phyloP scores from a whole-genome alignment of 169 alveolate genomes.

The Plasmodium gallinaceum region DNA sequence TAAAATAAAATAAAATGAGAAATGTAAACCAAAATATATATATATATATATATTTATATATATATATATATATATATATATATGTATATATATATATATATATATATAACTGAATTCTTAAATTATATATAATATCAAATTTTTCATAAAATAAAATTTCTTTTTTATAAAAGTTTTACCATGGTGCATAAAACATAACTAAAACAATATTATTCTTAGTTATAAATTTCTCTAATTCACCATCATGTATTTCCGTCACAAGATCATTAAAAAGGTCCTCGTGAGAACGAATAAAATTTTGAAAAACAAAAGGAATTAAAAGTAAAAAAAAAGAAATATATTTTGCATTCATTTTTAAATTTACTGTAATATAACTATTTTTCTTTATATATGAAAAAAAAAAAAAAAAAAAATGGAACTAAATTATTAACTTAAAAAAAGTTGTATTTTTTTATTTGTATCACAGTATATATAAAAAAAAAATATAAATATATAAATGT shows the following conservation, averaged over 20 bases:
- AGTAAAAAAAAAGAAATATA: conserved; percentile 25
- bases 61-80: conserved; percentile 67
- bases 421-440: no score
- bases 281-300: conserved; percentile 30
- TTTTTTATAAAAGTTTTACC: conserved; percentile 12
- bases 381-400: no score
- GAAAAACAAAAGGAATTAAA: conserved; percentile 33
- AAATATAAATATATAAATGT: no score
- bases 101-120: neutral
- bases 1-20: neutral
- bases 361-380: no score
- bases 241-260: conserved; percentile 51
- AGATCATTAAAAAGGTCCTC: conserved; percentile 54
- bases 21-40: neutral
- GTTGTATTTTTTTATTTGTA: no score
- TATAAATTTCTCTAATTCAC: conserved; percentile 38
- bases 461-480: no score
- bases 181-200: conserved; percentile 73
- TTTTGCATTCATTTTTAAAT: conserved; percentile 29
- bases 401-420: no score
- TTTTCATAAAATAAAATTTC: neutral
- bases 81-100: neutral
- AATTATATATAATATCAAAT: neutral
- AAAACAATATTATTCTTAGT: conserved; percentile 55
- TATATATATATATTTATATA: conserved; percentile 14